Conservation (phyloP, 495 filamentous ascomycete genomes). For the Lichenothelia convexa region DNA sequence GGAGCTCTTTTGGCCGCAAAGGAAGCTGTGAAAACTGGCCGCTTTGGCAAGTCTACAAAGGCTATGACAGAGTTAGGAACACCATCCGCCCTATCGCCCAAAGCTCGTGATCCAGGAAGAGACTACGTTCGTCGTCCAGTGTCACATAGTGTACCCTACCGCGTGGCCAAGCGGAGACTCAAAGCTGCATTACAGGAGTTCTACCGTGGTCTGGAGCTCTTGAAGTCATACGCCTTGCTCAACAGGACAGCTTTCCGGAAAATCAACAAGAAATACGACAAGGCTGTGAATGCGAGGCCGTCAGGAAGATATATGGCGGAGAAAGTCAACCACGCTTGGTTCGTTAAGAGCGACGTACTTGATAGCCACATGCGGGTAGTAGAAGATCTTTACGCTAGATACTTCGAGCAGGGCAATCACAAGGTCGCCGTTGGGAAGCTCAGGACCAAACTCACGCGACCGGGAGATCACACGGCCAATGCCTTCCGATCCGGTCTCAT, state of each 20-base stretch:
- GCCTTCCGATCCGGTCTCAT: constrained; percentile 69
- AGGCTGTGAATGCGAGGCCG: constrained; percentile 58
- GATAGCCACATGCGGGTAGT: constrained; percentile 59
- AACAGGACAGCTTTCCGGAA: constrained; percentile 91
- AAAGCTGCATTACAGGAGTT: constrained; percentile 82
- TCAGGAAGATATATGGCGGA: constrained; percentile 75
- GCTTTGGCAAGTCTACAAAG: constrained; percentile 38
- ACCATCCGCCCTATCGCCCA: constrained; percentile 17
- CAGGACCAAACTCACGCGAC: constrained; percentile 42
- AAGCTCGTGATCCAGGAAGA: constrained; percentile 12
- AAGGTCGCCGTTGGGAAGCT: constrained; percentile 82
- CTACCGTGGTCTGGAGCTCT: constrained; percentile 74
- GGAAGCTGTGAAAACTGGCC: constrained; percentile 12
- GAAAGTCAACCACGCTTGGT: constrained; percentile 76
- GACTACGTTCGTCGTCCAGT: constrained; percentile 21
- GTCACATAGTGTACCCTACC: constrained; percentile 46
- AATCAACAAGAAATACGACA: constrained; percentile 98
- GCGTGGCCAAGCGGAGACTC: constrained; percentile 72
- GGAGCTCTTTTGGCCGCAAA: constrained; percentile 19
- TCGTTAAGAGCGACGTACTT: constrained; percentile 66
- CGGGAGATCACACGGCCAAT: constrained; percentile 50
- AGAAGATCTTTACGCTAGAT: constrained; percentile 82
- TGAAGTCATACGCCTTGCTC: constrained; percentile 75
- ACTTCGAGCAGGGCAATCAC: constrained; percentile 77
- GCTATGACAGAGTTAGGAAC: constrained; percentile 35